Evolutionary conservation across 176 grass and related monocot genomes (phyloP), one percentile per base, ranked within the genome.

Genomic region (Ensete ventricosum): DNA sequence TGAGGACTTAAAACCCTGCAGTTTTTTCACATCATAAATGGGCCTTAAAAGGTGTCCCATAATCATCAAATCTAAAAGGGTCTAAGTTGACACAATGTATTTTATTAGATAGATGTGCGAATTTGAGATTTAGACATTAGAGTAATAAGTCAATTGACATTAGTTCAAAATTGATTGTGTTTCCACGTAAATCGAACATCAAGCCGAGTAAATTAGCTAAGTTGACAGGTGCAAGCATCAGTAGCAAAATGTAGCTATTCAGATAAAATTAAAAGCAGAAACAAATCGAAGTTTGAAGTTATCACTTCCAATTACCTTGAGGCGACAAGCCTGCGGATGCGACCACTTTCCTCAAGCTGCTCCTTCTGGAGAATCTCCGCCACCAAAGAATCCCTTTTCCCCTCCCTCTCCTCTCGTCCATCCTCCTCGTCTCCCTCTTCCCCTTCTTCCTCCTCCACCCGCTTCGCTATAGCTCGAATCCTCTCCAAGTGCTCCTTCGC

Each of bases 331-430:
- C 71, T 76, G 68, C 84, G 77, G 34, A 86, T 71, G 50, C 92
- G 81, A 16, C 92, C 92, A 50, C 92, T 96, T 71, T 91, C 84
- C 77, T 87, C 86, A 50, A 96, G 88, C 62, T 96, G 92, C 64
- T 64, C 89, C 17, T 78, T 96, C 55, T 82, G 86, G 8, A 96
- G 79, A 55, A 91, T 84, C 54, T 96, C 84, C 1, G 88, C 92
- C 2, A 96, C 84, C 55, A 84, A 64, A 20, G 76, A 87, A 83
- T 83, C 85, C 65, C 82, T 85, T 20, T 53, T 80, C 14, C 78
- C 69, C 14, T 80, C 78, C 57, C 57, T 80, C 57, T 80, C 78
- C 55, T 73, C 69, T 49, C 73, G 75, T 9, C 77, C 77, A 53
- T 53, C 84, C 19, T 82, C 83, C 1, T 83, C 86, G 2, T 82